Base-by-base conservation (phyloP, 306 rosid species). In the Fragaria vesca region DNA sequence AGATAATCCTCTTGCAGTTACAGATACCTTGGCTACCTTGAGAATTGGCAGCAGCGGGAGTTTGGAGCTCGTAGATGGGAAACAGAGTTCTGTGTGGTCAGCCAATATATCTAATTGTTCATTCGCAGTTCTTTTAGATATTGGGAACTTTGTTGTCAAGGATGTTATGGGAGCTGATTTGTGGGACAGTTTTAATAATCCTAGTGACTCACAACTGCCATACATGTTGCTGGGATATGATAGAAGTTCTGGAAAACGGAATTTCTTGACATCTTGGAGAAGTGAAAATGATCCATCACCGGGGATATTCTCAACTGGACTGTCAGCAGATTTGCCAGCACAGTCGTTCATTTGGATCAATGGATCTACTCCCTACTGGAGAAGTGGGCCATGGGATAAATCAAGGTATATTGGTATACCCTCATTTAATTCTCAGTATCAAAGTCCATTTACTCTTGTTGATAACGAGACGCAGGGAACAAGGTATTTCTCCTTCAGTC, bases 291-390 rank as follows among this genome's bases (percentile, higher is more conserved):
- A 52, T 52, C 58, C 58, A 17, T 52, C 58, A 5, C 21, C 21
- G 58, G 58, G 58, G 58, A 17, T 52, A 52, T 52, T 52, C 21
- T 4, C 18, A 8, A 3, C 1, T 7, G 58, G 62, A 55, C 28
- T 6, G 28, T 55, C 62, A 55, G 62, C 28, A 55, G 12, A 55
- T 12, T n/a, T 55, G 4, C 62, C 62, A 55, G 0, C 12, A n/a
- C 62, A 55, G 21, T 7, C 5, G 0, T 55, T 55, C 62, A 55
- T 55, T 55, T 55, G 62, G 62, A 55, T 55, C 2, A 55, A 55
- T 55, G 62, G 62, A 55, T 55, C 62, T 55, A 55, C 7, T 20
- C 62, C 62, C 62, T 10, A 55, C 62, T 55, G 62, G 62, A 52
- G 58, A 52, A 52, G 62, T n/a, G 62, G 62, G 12, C 62, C 62